A percentile compares a stretch with the other conserved stretches of the same genome.
Conservation (phyloP, 2,329 filamentous ascomycete genomes). For the Periconia sp. region DNA sequence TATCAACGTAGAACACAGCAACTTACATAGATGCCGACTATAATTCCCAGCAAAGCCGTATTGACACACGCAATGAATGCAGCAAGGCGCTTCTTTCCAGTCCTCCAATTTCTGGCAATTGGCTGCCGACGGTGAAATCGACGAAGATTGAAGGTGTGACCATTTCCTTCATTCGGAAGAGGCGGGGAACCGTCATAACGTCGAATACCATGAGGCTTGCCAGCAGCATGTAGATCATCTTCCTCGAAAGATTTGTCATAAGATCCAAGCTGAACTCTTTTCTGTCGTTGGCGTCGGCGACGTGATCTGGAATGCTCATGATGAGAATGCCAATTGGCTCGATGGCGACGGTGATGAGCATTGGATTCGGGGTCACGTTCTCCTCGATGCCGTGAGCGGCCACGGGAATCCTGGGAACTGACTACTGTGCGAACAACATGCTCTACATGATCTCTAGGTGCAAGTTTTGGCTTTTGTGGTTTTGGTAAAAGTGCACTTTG, state of each 20-base stretch:
- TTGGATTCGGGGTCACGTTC: constrained; percentile 2
- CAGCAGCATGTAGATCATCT: constrained; percentile 11
- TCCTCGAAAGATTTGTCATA: constrained; percentile 21
- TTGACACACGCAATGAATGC: constrained; percentile 72
- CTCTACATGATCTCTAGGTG: constrained; percentile 32
- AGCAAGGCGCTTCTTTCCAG: constrained; percentile 66
- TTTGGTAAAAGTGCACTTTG: constrained; percentile 25
- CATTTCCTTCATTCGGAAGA: constrained; percentile 25
- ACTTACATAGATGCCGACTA: constrained; percentile 69
- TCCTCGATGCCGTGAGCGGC: constrained; percentile 19
- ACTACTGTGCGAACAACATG: constrained; percentile 27
- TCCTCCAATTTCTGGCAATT: constrained; percentile 73
- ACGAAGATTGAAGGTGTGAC: constrained; percentile 45
- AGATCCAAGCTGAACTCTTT: constrained; percentile 14
- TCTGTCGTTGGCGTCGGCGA: constrained; percentile 5
- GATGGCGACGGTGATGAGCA: constrained; percentile 13
- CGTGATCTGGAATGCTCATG: constrained; percentile 9
- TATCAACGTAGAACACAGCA: not conserved
- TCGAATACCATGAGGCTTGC: constrained; percentile 9
- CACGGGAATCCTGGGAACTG: constrained; percentile 25
- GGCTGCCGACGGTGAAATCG: constrained; percentile 60
- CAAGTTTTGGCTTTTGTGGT: constrained; percentile 20
- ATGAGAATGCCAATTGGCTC: constrained; percentile 10
- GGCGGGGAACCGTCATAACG: constrained; percentile 21
- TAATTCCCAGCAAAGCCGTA: constrained; percentile 69